These are phyloP conservation scores for Aspergillus ochraceus DNA, from an alignment of 2,329 filamentous ascomycete genomes.

Conservation along the genomic window DNA sequence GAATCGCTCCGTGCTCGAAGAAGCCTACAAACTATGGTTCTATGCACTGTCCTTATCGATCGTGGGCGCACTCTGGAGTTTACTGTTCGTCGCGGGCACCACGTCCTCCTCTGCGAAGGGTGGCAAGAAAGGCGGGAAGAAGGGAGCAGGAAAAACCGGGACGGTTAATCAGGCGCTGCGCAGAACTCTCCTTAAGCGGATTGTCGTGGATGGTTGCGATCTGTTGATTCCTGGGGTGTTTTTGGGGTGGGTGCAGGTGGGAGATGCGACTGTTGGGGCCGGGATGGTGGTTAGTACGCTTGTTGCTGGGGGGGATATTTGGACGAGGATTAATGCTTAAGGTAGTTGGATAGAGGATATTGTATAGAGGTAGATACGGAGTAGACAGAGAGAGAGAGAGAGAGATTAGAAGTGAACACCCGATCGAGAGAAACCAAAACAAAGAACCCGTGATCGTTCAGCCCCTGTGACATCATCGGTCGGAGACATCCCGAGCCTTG, in stretches of 20 bases:
- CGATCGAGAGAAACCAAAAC: no score
- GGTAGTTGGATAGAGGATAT: neutral
- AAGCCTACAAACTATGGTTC: conserved; percentile 71
- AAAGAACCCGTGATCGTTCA: no score
- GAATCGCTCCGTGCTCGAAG: conserved; percentile 52
- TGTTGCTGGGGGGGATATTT: conserved; percentile 61
- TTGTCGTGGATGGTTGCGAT: conserved; percentile 62
- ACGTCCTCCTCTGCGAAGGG: conserved; percentile 15
- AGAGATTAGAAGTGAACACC: neutral
- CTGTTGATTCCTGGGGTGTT: conserved; percentile 60
- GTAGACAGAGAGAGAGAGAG: no score
- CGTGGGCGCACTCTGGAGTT: conserved; percentile 28
- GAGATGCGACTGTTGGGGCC: conserved; percentile 55
- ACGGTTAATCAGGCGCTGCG: conserved; percentile 13
- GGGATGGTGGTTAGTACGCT: conserved; percentile 64
- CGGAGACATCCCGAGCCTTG: no score
- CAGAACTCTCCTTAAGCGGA: conserved; percentile 44
- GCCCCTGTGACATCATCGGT: no score
- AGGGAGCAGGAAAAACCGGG: conserved; percentile 23
- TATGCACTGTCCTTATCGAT: conserved; percentile 58
- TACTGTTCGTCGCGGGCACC: conserved; percentile 11
- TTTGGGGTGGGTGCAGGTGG: conserved; percentile 60
- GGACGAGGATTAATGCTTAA: conserved; percentile 40
- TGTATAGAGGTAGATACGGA: no score
- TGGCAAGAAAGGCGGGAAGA: conserved; percentile 21